These are phyloP conservation scores for Ophiostoma quercus DNA, from an alignment of 2,329 filamentous ascomycete species.

Conservation along the genomic window DNA sequence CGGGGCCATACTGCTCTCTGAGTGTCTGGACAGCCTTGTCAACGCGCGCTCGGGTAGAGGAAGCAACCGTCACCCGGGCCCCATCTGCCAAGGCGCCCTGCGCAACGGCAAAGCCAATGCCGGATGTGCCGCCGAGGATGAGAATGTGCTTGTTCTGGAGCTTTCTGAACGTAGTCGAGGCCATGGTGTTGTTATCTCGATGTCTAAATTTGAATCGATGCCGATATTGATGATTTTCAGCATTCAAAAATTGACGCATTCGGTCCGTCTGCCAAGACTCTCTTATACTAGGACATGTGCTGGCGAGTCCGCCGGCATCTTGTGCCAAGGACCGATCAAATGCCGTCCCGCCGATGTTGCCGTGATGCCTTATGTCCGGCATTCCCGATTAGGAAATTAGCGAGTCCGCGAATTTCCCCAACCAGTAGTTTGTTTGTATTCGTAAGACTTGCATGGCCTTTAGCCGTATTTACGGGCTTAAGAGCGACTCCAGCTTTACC, in stretches of 20 bases:
- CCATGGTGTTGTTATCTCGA: background rate
- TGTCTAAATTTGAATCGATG: background rate
- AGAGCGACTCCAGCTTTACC: background rate
- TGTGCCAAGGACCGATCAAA: background rate
- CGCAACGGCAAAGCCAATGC: slow-evolving; percentile 47
- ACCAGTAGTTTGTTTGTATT: background rate
- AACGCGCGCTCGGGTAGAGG: background rate
- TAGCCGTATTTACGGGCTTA: background rate
- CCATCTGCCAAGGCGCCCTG: background rate
- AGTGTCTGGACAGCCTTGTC: background rate
- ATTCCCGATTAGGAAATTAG: background rate
- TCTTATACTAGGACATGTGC: background rate
- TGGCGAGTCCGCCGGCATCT: background rate
- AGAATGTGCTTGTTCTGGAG: slow-evolving; percentile 44
- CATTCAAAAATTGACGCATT: background rate
- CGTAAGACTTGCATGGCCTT: background rate
- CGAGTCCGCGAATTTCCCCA: background rate
- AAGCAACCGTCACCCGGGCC: background rate
- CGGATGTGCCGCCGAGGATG: slow-evolving; percentile 58
- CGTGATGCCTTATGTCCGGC: background rate
- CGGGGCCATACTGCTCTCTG: background rate
- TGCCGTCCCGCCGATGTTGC: background rate
- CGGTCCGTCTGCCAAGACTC: background rate
- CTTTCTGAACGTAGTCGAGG: slow-evolving; percentile 32
- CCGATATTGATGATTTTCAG: background rate